Evolutionary conservation across 2,329 filamentous ascomycete genomes (phyloP), one percentile per base, ranked within the genome.

Genomic region (Fusarium begoniae): DNA sequence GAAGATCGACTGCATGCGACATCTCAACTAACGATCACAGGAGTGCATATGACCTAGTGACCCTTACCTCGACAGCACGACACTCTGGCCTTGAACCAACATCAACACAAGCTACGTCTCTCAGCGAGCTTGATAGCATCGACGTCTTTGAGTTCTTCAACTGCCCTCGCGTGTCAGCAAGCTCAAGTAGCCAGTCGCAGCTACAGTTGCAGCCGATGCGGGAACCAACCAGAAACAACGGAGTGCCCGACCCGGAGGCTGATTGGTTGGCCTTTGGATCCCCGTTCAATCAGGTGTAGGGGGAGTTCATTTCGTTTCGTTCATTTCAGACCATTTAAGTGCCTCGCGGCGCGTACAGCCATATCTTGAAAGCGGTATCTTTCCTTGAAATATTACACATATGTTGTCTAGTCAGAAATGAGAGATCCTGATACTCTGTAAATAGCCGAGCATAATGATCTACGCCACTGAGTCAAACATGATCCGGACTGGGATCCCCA

Each of bases 111-210:
- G 74, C 79, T 5, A 81, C 82, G 8, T 82, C 84, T 1, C 78
- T 83, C 9, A 81, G 78, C 68, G 84, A 85, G 63, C 78, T 85
- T 6, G 84, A 85, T 66, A 83, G 81, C 50, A 84, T 85, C 26
- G 84, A 85, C 32, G 79, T 85, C 7, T 85, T 85, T 50, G 84
- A 85, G 70, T 85, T 85, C 64, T 85, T 85, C 75, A 84, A 85
- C 30, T 84, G 82, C 47, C 84, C 84, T 18, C 82, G 82, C 24
- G 64, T 82, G 3, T 63, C 77, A 2, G 65, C 73, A 15, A 62
- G 65, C 1, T 56, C 75, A 1, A 73, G 65, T 9, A 74, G 76
- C 3, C 79, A 82, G 37, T 64, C 62, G 0, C 67, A 67, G 15
- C 6, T 37, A 17, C 67, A 67, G 12, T 15, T 40, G 6, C 68